These are phyloP conservation scores for Trichoderma cornu-damae DNA, from an alignment of 2,329 filamentous ascomycete genomes.

Conservation along the genomic window DNA sequence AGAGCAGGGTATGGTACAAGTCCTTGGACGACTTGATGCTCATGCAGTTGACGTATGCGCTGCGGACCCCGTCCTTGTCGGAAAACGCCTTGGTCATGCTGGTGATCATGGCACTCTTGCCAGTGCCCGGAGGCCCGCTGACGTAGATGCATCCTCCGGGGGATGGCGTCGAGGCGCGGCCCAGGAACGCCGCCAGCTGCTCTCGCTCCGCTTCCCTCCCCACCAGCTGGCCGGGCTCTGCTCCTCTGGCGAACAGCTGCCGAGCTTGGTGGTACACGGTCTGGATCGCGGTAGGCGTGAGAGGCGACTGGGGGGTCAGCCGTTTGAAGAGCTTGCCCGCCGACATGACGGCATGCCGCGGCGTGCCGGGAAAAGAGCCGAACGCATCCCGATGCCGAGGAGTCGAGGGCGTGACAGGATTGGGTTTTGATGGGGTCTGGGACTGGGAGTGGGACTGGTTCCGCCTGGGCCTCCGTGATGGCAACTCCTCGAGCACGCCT, in stretches of 20 bases:
- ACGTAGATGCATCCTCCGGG: constrained; percentile 84
- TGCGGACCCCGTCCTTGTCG: constrained; percentile 52
- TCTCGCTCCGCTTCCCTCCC: constrained; percentile 66
- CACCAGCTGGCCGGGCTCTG: constrained; percentile 67
- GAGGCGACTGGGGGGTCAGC: constrained; percentile 69
- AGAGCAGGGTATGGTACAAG: constrained; percentile 72
- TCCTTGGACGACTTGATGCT: constrained; percentile 86
- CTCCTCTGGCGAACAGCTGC: constrained; percentile 78
- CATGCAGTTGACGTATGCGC: constrained; percentile 92
- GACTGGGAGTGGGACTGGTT: constrained; percentile 30
- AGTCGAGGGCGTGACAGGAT: constrained; percentile 64
- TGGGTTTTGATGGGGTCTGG: constrained; percentile 37
- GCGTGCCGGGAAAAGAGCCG: constrained; percentile 67
- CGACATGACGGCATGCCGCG: constrained; percentile 76
- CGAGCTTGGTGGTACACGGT: constrained; percentile 84
- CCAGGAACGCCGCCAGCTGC: constrained; percentile 65
- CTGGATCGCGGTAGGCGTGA: constrained; percentile 61
- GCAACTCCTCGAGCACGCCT: constrained; percentile 35
- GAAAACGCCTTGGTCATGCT: constrained; percentile 64
- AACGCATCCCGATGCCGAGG: constrained; percentile 76
- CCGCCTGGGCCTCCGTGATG: constrained; percentile 26
- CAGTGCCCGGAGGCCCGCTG: constrained; percentile 90
- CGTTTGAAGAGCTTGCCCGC: constrained; percentile 70
- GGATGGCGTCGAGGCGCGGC: constrained; percentile 53
- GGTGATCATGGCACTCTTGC: constrained; percentile 89